phyloP scores from a whole-genome alignment of 257 asterid species.

The Solanum arcanum region DNA sequence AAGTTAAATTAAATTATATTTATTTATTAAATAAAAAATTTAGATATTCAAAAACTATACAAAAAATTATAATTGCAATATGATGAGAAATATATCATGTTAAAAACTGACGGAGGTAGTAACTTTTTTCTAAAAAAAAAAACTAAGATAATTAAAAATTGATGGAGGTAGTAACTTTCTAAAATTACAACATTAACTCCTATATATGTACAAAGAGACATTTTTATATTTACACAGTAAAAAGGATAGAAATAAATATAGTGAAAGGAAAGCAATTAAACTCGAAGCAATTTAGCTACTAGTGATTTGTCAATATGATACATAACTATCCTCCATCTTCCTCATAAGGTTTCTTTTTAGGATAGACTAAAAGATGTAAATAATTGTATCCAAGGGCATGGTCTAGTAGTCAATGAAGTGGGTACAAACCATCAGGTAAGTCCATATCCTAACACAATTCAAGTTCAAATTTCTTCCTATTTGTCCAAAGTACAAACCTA shows the following conservation, averaged over 20 bases:
- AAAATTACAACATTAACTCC: neutral
- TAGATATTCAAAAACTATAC: too few species aligned
- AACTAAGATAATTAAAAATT: too few species aligned
- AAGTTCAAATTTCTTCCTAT: neutral
- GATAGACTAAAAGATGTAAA: neutral
- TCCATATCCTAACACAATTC: too few species aligned
- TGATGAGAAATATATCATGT: too few species aligned
- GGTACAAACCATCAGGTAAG: neutral
- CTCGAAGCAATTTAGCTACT: neutral
- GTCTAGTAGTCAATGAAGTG: neutral
- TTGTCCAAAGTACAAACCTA: neutral
- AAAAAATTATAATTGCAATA: too few species aligned
- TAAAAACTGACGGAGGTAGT: too few species aligned
- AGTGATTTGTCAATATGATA: neutral
- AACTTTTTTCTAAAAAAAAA: too few species aligned
- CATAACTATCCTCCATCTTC: neutral
- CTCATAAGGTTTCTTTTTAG: neutral
- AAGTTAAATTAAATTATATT: too few species aligned
- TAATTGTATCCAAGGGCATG: neutral
- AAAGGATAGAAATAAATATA: neutral
- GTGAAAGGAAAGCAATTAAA: neutral
- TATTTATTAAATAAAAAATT: too few species aligned
- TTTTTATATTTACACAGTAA: neutral
- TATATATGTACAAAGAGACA: neutral
- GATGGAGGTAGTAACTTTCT: accelerated